phyloP scores from a whole-genome alignment of 148 eudicot genomes.

The Selenicereus undatus region DNA sequence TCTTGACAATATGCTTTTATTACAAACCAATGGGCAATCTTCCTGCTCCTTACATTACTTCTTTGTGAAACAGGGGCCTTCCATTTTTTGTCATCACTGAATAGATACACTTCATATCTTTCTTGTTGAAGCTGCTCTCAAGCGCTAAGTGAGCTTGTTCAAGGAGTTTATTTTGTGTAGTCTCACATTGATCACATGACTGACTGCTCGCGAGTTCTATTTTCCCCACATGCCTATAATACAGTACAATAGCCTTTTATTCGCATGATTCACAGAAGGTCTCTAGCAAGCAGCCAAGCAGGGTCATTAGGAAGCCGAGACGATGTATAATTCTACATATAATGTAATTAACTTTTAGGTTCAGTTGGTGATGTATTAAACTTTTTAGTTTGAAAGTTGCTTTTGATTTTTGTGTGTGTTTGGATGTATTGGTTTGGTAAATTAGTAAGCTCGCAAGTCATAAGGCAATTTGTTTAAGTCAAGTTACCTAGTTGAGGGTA shows the following conservation, averaged over 20 bases:
- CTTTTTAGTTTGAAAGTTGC: too few relatives aligned
- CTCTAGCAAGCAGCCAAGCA: not conserved
- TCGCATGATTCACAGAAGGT: not conserved
- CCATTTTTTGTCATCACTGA: slow-evolving; percentile 41
- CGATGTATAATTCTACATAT: too few relatives aligned
- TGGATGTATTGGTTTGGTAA: too few relatives aligned
- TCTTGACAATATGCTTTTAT: not conserved
- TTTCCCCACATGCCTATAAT: too few relatives aligned
- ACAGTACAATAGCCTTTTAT: too few relatives aligned
- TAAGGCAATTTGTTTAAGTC: too few relatives aligned
- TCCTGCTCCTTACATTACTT: slow-evolving; percentile 10
- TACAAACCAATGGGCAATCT: not conserved
- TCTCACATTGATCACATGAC: not conserved
- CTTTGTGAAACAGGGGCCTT: slow-evolving; percentile 46
- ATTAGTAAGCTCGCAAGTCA: too few relatives aligned
- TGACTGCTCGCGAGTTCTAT: not conserved
- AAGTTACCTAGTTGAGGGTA: too few relatives aligned
- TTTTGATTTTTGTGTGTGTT: too few relatives aligned
- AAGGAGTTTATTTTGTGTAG: not conserved
- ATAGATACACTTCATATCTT: slow-evolving; percentile 7
- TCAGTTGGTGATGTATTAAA: too few relatives aligned
- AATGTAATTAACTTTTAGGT: too few relatives aligned
- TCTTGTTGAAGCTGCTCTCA: not conserved
- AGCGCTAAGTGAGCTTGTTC: not conserved
- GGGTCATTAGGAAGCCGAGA: not conserved